Evolutionary conservation across 106 monocot species (phyloP).

Genomic region (Agapanthus africanus): DNA sequence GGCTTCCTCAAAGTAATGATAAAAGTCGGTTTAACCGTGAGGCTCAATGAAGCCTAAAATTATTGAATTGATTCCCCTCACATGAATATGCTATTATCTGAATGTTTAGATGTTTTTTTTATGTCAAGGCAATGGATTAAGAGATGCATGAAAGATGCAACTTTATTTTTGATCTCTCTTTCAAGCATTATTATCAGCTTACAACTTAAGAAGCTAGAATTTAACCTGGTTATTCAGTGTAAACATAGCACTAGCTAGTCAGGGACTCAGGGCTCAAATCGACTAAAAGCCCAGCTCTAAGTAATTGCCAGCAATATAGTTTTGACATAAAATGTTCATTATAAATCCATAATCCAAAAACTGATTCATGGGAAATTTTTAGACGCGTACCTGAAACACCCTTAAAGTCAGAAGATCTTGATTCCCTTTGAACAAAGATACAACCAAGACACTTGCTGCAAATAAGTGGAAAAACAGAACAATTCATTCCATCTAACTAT

Average conservation of each 20-base stretch:
- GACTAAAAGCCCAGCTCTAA: too few species aligned
- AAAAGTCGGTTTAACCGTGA: not conserved
- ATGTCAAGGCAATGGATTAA: not conserved
- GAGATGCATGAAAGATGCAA: not conserved
- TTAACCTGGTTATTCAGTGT: too few species aligned
- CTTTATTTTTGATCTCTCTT: too few species aligned
- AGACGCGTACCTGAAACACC: slow-evolving; percentile 79
- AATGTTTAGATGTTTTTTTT: too few species aligned
- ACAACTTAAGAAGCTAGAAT: too few species aligned
- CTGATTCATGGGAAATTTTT: not conserved
- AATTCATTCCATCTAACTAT: not conserved
- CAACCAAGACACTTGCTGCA: slow-evolving; percentile 97
- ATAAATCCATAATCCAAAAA: not conserved
- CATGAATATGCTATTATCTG: not conserved
- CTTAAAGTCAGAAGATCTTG: slow-evolving; percentile 67
- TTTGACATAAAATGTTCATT: too few species aligned
- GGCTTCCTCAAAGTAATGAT: not conserved
- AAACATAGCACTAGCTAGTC: too few species aligned
- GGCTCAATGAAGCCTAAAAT: not conserved
- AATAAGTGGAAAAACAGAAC: slow-evolving; percentile 4
- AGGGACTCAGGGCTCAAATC: too few species aligned
- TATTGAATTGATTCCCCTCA: not conserved
- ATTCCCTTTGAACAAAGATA: slow-evolving; percentile 90
- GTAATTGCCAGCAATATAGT: too few species aligned
- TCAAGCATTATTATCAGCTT: too few species aligned